Evolutionary conservation across 78 protist genomes (phyloP).

Genomic region (Dictyostelium capitatum): DNA sequence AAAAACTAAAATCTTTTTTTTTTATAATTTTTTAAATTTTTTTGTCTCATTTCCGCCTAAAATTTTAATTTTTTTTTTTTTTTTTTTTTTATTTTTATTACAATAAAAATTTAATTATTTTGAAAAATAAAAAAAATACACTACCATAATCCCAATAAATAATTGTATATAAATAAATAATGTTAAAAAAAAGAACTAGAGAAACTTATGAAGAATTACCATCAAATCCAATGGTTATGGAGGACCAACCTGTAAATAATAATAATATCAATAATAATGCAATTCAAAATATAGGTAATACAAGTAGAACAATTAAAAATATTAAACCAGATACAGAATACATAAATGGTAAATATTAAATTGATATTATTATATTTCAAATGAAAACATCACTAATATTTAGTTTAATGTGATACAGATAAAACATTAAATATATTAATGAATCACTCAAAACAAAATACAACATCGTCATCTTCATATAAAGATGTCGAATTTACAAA

Average conservation of each 20-base stretch:
- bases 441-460: not conserved
- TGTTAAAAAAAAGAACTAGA: conserved; percentile 24
- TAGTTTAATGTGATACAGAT: not conserved
- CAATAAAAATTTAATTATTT: not conserved
- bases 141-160: not conserved
- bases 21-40: too few relatives aligned
- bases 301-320: conserved; percentile 10
- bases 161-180: not conserved
- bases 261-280: not conserved
- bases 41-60: too few relatives aligned
- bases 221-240: not conserved
- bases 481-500: not conserved
- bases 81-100: not conserved
- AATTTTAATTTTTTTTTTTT: not conserved
- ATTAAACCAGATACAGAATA: not conserved
- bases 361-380: not conserved
- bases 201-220: conserved; percentile 16
- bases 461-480: too few relatives aligned
- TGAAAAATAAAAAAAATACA: not conserved
- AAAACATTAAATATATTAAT: conserved; percentile 30
- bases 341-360: not conserved
- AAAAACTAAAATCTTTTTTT: not conserved
- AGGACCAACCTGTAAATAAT: not conserved
- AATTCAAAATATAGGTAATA: conserved; percentile 2
- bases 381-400: not conserved